These are phyloP conservation scores for Penicillium vulpinum DNA, from an alignment of 2,329 filamentous ascomycete genomes.

Conservation along the genomic window DNA sequence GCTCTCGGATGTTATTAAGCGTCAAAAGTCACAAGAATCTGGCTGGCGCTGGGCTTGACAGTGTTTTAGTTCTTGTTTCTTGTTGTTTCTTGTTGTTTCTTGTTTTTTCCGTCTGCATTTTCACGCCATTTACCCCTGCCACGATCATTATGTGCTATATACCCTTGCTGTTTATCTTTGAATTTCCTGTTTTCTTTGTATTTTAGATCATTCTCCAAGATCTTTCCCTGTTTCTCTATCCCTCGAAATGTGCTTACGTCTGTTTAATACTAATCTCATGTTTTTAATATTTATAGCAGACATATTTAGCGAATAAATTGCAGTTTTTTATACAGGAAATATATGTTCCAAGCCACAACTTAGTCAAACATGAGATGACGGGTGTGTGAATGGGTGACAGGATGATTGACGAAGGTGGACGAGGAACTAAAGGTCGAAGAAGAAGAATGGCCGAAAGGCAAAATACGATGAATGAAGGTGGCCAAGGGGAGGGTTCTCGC, in stretches of 20 bases:
- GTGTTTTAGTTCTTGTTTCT: not conserved
- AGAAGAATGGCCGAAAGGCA: too few relatives aligned
- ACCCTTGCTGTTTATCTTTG: not conserved
- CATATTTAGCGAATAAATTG: not conserved
- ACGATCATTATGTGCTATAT: not conserved
- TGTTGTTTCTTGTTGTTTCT: not conserved
- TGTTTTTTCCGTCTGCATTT: not conserved
- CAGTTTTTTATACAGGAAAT: not conserved
- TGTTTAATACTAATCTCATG: not conserved
- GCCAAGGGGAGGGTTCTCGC: too few relatives aligned
- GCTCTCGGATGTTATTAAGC: constrained; percentile 28
- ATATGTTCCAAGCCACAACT: not conserved
- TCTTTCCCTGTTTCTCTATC: not conserved
- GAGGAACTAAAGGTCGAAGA: too few relatives aligned
- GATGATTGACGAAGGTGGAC: too few relatives aligned
- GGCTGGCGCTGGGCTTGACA: constrained; percentile 44
- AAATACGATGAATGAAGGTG: too few relatives aligned
- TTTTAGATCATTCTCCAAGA: not conserved
- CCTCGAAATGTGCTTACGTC: not conserved
- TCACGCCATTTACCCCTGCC: not conserved
- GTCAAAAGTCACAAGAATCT: constrained; percentile 26
- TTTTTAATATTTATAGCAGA: not conserved
- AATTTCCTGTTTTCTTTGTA: too few relatives aligned
- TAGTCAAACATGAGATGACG: too few relatives aligned
- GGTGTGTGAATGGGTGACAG: too few relatives aligned